Evolutionary conservation across 2,329 filamentous ascomycete genomes (phyloP).

Genomic region (Colletotrichum navitas): DNA sequence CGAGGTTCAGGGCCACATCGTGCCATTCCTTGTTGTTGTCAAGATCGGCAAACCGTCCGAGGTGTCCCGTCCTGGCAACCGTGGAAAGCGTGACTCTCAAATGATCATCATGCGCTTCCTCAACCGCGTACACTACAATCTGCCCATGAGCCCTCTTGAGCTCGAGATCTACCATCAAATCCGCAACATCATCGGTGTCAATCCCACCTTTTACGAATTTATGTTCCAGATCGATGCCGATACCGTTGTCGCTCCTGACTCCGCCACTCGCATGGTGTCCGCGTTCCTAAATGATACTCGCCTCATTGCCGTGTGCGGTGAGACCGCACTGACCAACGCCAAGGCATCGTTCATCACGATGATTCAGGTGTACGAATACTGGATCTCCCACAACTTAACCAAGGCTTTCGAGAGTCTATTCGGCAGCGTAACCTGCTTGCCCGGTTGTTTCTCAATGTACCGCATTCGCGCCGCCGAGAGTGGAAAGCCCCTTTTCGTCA

Average conservation of each 20-base stretch:
- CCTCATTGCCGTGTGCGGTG: slow-evolving; percentile 93
- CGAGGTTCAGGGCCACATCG: slow-evolving; percentile 97
- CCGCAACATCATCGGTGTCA: slow-evolving; percentile 97
- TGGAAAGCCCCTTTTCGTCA: slow-evolving; percentile 96
- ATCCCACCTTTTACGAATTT: slow-evolving; percentile 98
- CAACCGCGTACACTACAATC: slow-evolving; percentile 98
- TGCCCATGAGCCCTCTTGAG: slow-evolving; percentile 95
- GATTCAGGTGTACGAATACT: slow-evolving; percentile 99
- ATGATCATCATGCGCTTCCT: slow-evolving; percentile 99
- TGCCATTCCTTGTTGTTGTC: slow-evolving; percentile 95
- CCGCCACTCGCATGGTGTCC: slow-evolving; percentile 91
- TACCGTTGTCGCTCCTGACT: slow-evolving; percentile 91
- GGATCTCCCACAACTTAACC: slow-evolving; percentile 96
- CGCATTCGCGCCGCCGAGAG: slow-evolving; percentile 93
- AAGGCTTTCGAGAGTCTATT: slow-evolving; percentile 99
- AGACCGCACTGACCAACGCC: slow-evolving; percentile 92
- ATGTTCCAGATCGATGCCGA: slow-evolving; percentile 97
- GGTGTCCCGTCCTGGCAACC: slow-evolving; percentile 93
- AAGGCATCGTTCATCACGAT: slow-evolving; percentile 96
- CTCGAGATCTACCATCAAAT: slow-evolving; percentile 99
- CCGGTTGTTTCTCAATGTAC: slow-evolving; percentile 99
- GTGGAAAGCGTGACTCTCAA: slow-evolving; percentile 99
- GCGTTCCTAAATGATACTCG: slow-evolving; percentile 92
- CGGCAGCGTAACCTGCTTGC: slow-evolving; percentile 95
- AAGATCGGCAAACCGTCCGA: slow-evolving; percentile 99